Conservation (phyloP, 2,329 filamentous ascomycete species). For the Albophoma yamanashiensis region DNA sequence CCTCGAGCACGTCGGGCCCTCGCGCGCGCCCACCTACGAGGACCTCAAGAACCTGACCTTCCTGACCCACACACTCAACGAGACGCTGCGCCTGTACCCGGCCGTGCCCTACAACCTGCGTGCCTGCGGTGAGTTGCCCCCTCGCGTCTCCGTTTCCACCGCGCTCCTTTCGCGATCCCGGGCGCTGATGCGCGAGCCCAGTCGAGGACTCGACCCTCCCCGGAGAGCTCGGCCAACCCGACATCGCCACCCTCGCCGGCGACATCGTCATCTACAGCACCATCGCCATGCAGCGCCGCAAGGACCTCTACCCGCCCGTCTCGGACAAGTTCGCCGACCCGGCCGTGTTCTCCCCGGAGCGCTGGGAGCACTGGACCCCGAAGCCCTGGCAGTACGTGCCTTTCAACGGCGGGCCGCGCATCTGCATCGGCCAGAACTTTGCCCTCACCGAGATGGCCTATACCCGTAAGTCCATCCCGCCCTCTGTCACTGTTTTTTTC, state of each 20-base stretch:
- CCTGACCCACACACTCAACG: constrained; percentile 61
- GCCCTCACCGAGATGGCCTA: constrained; percentile 60
- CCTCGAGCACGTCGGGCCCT: constrained; percentile 50
- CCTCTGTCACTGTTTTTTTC: too few species aligned
- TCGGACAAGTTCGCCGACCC: constrained; percentile 34
- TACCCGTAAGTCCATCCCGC: too few species aligned
- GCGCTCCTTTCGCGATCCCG: too few species aligned
- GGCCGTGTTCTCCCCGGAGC: constrained; percentile 50
- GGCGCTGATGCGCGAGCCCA: constrained; percentile 25
- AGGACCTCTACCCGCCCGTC: constrained; percentile 46
- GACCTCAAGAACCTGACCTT: constrained; percentile 85
- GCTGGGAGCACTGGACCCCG: constrained; percentile 55
- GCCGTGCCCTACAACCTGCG: constrained; percentile 72
- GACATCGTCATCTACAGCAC: constrained; percentile 56
- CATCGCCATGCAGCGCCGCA: constrained; percentile 62
- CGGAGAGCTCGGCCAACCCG: constrained; percentile 49
- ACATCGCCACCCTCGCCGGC: constrained; percentile 53
- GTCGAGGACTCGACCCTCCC: constrained; percentile 66
- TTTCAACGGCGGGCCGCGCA: constrained; percentile 64
- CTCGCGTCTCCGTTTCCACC: neutral
- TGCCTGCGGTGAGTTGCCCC: neutral
- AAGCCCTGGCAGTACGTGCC: constrained; percentile 63
- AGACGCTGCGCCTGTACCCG: constrained; percentile 69
- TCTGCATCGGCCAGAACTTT: constrained; percentile 74
- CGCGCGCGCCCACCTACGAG: constrained; percentile 57